Conservation (phyloP, 768 basidiomycete genomes). For the Agrocybe chaxingu region DNA sequence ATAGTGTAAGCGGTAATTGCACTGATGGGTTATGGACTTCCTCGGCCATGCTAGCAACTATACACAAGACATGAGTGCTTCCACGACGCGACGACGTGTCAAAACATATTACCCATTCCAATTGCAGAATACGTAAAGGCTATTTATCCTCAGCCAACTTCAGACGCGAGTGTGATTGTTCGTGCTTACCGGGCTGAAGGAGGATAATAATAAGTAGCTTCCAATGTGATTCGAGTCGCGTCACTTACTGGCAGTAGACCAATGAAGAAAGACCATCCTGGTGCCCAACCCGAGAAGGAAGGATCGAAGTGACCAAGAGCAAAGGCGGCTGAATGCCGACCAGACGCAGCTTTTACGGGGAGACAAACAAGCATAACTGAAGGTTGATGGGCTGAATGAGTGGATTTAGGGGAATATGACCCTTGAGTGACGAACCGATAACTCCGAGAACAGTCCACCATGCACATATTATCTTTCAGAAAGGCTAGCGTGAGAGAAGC, state of each 20-base stretch:
- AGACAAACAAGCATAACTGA: conserved; percentile 54
- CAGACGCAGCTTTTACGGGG: conserved; percentile 53
- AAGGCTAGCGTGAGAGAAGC: not conserved
- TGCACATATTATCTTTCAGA: conserved; percentile 48
- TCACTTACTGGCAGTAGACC: conserved; percentile 52
- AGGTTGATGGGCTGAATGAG: not conserved
- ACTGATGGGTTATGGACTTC: conserved; percentile 58
- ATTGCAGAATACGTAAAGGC: conserved; percentile 57
- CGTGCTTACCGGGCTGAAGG: conserved; percentile 28
- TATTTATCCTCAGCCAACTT: conserved; percentile 4
- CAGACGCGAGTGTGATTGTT: not conserved
- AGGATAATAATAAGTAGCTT: conserved; percentile 2
- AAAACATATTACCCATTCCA: conserved; percentile 50
- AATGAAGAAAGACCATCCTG: conserved; percentile 69
- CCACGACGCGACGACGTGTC: not conserved
- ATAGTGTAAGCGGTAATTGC: conserved; percentile 54
- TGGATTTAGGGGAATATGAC: not conserved
- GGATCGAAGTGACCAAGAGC: conserved; percentile 59
- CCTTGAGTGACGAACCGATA: conserved; percentile 31
- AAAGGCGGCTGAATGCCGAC: conserved; percentile 51
- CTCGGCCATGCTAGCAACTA: conserved; percentile 65
- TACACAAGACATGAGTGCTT: not conserved
- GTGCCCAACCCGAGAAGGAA: conserved; percentile 63
- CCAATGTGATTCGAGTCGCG: not conserved
- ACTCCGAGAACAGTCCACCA: conserved; percentile 62